Base-by-base conservation (phyloP, 306 rosid species). In the Amphicarpaea edgeworthii region DNA sequence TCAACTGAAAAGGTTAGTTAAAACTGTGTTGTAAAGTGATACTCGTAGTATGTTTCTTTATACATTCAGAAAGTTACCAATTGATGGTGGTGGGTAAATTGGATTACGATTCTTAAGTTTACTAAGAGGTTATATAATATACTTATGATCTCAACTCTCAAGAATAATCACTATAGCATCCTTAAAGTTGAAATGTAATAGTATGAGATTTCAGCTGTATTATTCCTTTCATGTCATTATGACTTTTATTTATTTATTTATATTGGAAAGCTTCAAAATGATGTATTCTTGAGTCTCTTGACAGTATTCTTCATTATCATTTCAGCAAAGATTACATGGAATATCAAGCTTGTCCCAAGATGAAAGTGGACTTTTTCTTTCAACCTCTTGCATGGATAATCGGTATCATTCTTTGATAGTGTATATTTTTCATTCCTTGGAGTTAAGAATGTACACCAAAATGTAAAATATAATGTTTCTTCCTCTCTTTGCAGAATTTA, bases 281-380 rank as follows among this genome's bases (percentile, higher is more conserved):
- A 11, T 34, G 9, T 54, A 28, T 47, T 46, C 23, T 68, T 15
- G 21, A 40, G 40, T 55, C 17, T 73, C 38, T 30, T 81, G 74
- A 62, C 63, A 38, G 26, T 67, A 32, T 72, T 55, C 45, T 53
- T 76, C 66, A 3, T 46, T 68, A 60, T 73, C 28, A 53, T 84
- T 87, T 66, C 91, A 95, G 99, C 90, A 77, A 66, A 88, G 92
- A 64, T 87, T 88, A 28, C 97, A 96, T 76, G 99, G 99, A 60
- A 87, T 92, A 83, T 89, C 99, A 72, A 90, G 99, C 87, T 68
- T 96, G 87, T 96, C 99, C 73, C 99, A 96, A 84, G 99, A 96
- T 83, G 84, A 72, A 11, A 90, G 82, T 82, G 99, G 99, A 59
- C 76, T 91, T 68, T 79, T 85, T 68, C 85, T 96, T 75, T 84